A percentile compares a stretch with the other conserved stretches of the same genome.
These are phyloP conservation scores for Chlorella vulgaris DNA, from an alignment of 139 green algal genomes.

Conservation along the genomic window DNA sequence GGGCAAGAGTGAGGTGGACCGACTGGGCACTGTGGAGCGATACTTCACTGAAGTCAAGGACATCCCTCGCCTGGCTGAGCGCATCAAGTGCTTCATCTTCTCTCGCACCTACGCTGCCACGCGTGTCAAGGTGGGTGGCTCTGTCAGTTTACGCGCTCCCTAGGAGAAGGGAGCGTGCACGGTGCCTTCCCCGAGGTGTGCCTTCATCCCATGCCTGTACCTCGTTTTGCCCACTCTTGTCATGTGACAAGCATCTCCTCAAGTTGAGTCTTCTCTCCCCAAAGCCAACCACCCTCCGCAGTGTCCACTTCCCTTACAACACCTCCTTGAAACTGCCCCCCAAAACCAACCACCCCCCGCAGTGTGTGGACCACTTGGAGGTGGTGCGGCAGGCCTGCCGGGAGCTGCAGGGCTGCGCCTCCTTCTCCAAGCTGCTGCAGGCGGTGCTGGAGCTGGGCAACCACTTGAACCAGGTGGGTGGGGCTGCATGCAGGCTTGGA, in stretches of 20 bases:
- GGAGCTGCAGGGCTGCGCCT: slow-evolving; percentile 56
- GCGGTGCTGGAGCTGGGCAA: slow-evolving; percentile 73
- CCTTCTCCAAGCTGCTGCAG: slow-evolving; percentile 68
- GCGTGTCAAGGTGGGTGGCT: slow-evolving; percentile 27
- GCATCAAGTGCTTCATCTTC: slow-evolving; percentile 75
- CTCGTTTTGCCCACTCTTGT: too few relatives aligned
- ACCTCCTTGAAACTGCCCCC: not conserved
- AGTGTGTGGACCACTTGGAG: slow-evolving; percentile 53
- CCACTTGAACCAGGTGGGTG: slow-evolving; percentile 60
- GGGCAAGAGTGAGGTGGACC: slow-evolving; percentile 50
- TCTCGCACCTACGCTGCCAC: slow-evolving; percentile 55
- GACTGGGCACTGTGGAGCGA: slow-evolving; percentile 77
- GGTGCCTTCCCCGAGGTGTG: too few relatives aligned
- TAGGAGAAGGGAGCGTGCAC: too few relatives aligned
- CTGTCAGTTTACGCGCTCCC: too few relatives aligned
- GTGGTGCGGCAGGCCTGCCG: slow-evolving; percentile 45
- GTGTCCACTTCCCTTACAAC: not conserved
- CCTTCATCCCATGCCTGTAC: too few relatives aligned
- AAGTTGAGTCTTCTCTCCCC: too few relatives aligned
- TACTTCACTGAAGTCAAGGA: slow-evolving; percentile 84
- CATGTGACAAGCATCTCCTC: too few relatives aligned
- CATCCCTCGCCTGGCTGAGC: slow-evolving; percentile 72
- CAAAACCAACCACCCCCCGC: not conserved
- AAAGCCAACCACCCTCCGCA: not conserved
- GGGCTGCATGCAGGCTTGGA: not conserved